A percentile compares a stretch with the other conserved stretches of the same genome.
Evolutionary conservation across 208 protist genomes (phyloP).

Genomic region (Trypanosoma grayi): DNA sequence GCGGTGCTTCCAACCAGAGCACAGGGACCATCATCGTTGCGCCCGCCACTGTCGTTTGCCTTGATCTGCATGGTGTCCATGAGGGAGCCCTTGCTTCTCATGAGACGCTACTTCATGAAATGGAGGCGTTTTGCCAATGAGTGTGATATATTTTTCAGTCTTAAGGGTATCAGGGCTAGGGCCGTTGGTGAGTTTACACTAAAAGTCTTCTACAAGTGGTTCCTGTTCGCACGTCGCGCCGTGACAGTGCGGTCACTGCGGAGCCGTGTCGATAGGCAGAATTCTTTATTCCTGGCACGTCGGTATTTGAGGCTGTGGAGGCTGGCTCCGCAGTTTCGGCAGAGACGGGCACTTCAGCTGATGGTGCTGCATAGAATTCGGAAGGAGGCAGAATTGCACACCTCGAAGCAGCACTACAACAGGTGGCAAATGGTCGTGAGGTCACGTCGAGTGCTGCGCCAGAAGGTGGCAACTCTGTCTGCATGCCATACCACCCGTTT

Average conservation of each 20-base stretch:
- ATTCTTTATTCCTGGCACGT: not conserved
- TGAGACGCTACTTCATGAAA: slow-evolving; percentile 1
- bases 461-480: not conserved
- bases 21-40: not conserved
- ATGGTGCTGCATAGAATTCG: not conserved
- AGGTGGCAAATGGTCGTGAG: not conserved
- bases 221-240: slow-evolving; percentile 9
- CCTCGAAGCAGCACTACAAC: not conserved
- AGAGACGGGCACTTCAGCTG: not conserved
- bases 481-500: not conserved
- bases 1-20: not conserved
- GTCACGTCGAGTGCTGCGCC: not conserved
- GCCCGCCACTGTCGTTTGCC: not conserved
- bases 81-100: not conserved
- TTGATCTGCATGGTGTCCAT: not conserved
- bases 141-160: not conserved
- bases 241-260: not conserved
- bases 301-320: slow-evolving; percentile 7
- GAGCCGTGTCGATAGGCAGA: not conserved
- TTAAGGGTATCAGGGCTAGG: not conserved
- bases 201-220: slow-evolving; percentile 13
- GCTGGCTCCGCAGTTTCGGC: not conserved
- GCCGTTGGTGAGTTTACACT: not conserved
- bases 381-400: not conserved
- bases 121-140: slow-evolving; percentile 1